phyloP scores from a whole-genome alignment of 306 rosid genomes.

The Acacia crassicarpa region DNA sequence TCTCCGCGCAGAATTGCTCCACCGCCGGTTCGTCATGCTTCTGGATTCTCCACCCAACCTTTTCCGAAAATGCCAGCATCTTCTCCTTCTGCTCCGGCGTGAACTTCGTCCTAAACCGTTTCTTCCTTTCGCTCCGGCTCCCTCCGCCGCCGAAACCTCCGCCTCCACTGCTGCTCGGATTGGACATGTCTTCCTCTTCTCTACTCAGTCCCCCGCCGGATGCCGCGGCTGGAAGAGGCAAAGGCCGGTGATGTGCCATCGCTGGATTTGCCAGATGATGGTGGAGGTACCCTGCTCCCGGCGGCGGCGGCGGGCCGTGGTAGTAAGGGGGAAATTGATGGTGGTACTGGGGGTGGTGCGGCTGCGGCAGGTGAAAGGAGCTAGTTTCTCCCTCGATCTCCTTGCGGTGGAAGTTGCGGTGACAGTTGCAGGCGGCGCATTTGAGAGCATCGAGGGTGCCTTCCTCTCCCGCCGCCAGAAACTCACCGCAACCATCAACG shows the following conservation, averaged over 20 bases:
- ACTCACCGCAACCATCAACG: conserved; percentile 95
- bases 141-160: conserved; percentile 53
- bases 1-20: conserved; percentile 70
- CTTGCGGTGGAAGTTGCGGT: conserved; percentile 95
- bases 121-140: conserved; percentile 45
- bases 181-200: conserved; percentile 73
- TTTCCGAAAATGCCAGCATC: conserved; percentile 77
- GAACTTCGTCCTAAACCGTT: conserved; percentile 73
- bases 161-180: conserved; percentile 83
- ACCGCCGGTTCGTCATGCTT: conserved; percentile 81
- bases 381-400: conserved; percentile 52
- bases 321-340: conserved; percentile 56
- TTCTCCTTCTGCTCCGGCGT: conserved; percentile 82
- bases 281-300: conserved; percentile 56
- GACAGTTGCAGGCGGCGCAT: conserved; percentile 96
- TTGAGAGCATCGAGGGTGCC: conserved; percentile 80
- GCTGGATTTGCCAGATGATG: conserved; percentile 36
- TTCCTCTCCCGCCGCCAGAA: conserved; percentile 81
- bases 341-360: conserved; percentile 26
- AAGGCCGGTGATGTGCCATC: conserved; percentile 44
- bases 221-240: conserved; percentile 51
- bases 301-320: conserved; percentile 21
- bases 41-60: conserved; percentile 86
- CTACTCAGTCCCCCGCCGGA: conserved; percentile 57
- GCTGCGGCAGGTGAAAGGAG: conserved; percentile 28